Base-by-base conservation (phyloP, 495 filamentous ascomycete genomes). In the Aspergillus ostianus region DNA sequence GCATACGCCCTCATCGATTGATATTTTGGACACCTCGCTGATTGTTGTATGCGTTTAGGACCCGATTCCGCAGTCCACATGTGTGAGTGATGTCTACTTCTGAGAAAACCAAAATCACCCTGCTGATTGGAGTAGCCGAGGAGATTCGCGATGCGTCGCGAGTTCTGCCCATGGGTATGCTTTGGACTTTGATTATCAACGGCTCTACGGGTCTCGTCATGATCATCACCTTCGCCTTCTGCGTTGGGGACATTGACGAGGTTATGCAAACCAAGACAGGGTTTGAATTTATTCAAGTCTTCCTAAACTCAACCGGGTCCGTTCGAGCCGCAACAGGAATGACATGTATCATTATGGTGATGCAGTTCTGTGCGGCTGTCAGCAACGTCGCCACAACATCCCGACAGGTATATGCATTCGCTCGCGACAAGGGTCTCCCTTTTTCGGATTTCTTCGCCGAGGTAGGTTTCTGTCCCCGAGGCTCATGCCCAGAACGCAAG, bases 401-500 rank as follows among this genome's bases (percentile, higher is more conserved):
- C 6, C 66, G 78, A 26, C 62, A 78, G 53, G 55, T 76, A 0
- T 80, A 67, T 32, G 70, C 78, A 8, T 80, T 81, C 61, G 77
- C 78, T 4, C 70, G 78, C n/a, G 78, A 80, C 51, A 68, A 71
- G 47, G 78, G 78, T 6, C 71, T 80, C n/a, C 68, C 72, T 10
- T 77, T 70, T 55, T 66, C 71, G 12, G 64, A 73, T 41, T 65
- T 76, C 55, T 72, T 78, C 60, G 59, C 65, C 12, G 36, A 59
- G 23, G 70, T 70, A 65, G 9, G 65, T 4, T 2, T 15, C 10
- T 26, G 23, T 26, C 23, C 23, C 23, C 2, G 23, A 4, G 23
- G 23, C 10, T 41, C 8, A 41, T 0, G 36, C 36, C 10, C 8
- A 8, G 29, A 32, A 32, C 6, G 51, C 15, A 1, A 30, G 15